Evolutionary conservation across 208 protist genomes (phyloP).

Genomic region (Crithidia brevicula): DNA sequence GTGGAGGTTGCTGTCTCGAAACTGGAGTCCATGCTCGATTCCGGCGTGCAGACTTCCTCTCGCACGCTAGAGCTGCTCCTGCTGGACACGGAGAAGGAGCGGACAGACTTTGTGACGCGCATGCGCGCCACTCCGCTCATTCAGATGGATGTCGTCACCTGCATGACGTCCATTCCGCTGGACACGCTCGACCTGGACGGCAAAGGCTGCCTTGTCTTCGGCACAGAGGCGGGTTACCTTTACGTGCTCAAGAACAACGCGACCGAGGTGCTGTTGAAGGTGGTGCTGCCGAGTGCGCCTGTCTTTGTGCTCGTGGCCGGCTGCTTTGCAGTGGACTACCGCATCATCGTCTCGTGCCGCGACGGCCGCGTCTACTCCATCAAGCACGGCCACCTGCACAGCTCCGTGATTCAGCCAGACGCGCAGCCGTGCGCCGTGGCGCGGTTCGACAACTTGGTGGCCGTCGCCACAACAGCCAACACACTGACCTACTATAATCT

Average conservation of each 20-base stretch:
- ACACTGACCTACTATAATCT: constrained; percentile 91
- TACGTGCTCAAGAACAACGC: constrained; percentile 79
- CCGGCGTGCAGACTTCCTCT: constrained; percentile 62
- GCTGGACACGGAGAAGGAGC: constrained; percentile 53
- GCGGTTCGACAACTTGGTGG: constrained; percentile 84
- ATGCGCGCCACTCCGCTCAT: constrained; percentile 50
- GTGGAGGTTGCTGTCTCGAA: constrained; percentile 41
- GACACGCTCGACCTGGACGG: constrained; percentile 61
- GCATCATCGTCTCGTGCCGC: constrained; percentile 92
- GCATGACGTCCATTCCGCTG: constrained; percentile 82
- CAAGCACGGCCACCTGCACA: constrained; percentile 86
- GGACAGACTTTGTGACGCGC: constrained; percentile 47
- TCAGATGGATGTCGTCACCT: constrained; percentile 84
- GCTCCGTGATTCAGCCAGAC: constrained; percentile 89
- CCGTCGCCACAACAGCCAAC: constrained; percentile 89
- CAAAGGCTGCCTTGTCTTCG: constrained; percentile 85
- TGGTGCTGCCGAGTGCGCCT: constrained; percentile 76
- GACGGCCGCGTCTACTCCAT: constrained; percentile 93
- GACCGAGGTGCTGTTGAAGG: constrained; percentile 49
- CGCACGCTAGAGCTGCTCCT: constrained; percentile 84
- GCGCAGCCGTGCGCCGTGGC: constrained; percentile 82
- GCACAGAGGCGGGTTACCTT: constrained; percentile 87
- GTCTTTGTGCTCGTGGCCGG: constrained; percentile 79
- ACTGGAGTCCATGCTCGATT: constrained; percentile 54
- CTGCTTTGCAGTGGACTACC: constrained; percentile 86